phyloP scores from a whole-genome alignment of 192 early-diverging fungal genomes.

The Rhizoclosmatium sp. region DNA sequence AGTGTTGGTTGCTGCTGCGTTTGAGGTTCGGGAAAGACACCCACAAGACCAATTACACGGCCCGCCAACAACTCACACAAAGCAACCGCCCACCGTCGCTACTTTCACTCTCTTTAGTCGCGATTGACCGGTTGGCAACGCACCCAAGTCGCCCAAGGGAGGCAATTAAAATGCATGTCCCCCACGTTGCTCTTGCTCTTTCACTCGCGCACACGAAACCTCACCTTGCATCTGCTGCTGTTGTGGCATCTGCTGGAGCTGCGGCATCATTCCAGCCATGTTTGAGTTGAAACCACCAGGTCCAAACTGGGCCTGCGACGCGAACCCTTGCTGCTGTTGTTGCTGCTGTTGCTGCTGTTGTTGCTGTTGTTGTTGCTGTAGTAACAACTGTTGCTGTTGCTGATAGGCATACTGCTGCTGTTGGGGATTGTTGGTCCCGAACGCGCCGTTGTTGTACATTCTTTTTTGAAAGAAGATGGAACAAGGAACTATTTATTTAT shows the following conservation, averaged over 20 bases:
- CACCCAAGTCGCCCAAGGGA: no score
- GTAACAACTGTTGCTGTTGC: slow-evolving; percentile 24
- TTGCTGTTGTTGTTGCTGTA: slow-evolving; percentile 9
- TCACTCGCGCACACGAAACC: not conserved
- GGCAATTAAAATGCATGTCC: not conserved
- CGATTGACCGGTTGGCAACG: not conserved
- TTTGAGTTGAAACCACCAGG: not conserved
- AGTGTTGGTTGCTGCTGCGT: no score
- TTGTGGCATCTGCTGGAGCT: not conserved
- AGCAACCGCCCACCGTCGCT: not conserved
- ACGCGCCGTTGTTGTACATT: no score
- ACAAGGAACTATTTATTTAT: no score
- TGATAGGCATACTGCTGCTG: not conserved
- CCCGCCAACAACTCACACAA: not conserved
- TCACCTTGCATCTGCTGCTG: not conserved
- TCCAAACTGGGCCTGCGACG: not conserved
- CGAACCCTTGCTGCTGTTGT: slow-evolving; percentile 34
- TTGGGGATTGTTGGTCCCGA: not conserved
- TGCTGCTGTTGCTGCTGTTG: slow-evolving; percentile 41
- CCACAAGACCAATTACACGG: no score
- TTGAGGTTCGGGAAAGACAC: no score
- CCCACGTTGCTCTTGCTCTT: not conserved
- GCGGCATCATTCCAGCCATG: not conserved
- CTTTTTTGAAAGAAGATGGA: no score
- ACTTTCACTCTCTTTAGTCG: not conserved